Conservation (phyloP, 2,329 filamentous ascomycete species). For the Chaetoscypha palmicola region DNA sequence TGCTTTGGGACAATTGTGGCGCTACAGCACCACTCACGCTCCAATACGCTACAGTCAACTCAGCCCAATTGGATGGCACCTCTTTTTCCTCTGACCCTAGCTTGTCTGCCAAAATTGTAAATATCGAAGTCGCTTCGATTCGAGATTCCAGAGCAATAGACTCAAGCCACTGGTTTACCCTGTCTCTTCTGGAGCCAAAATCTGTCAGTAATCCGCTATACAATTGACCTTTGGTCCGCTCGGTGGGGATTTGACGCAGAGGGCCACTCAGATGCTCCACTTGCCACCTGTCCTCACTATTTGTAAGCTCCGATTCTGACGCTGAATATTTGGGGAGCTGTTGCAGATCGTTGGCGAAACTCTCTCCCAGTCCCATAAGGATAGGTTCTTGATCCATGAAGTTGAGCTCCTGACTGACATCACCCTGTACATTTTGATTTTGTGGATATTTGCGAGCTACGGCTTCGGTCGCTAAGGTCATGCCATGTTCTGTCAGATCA, state of each 20-base stretch:
- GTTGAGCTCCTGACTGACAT: background rate
- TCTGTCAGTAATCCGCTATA: slow-evolving; percentile 15
- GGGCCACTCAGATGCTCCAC: background rate
- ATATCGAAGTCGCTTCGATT: slow-evolving; percentile 16
- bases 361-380: background rate
- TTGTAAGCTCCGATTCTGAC: no score
- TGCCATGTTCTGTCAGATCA: background rate
- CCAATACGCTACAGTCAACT: slow-evolving; percentile 22
- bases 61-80: slow-evolving; percentile 21
- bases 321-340: no score
- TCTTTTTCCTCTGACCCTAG: slow-evolving; percentile 11
- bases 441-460: background rate
- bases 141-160: slow-evolving; percentile 16
- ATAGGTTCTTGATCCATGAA: background rate
- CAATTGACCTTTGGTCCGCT: slow-evolving; percentile 7
- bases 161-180: slow-evolving; percentile 23
- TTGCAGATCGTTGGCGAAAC: no score
- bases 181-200: slow-evolving; percentile 19
- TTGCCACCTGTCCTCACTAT: background rate
- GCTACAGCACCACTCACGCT: no score
- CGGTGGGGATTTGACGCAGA: background rate
- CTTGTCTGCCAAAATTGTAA: slow-evolving; percentile 13
- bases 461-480: background rate
- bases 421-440: background rate
- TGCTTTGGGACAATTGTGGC: no score